phyloP scores from a whole-genome alignment of 805 yeast species.

The Lipomyces anomalus region DNA sequence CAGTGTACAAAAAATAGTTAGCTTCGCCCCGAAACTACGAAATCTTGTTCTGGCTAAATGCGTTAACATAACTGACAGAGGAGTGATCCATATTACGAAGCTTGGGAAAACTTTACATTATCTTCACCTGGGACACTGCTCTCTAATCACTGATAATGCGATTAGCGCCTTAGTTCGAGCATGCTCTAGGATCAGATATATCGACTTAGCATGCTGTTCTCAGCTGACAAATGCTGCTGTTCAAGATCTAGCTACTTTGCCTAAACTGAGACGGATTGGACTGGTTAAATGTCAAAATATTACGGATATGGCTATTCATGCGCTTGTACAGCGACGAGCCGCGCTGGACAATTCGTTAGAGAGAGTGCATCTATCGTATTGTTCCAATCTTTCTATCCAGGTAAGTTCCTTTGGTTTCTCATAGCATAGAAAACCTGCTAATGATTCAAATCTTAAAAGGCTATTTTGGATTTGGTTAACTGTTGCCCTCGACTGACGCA shows the following conservation, averaged over 20 bases:
- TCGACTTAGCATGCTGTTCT: conserved; percentile 90
- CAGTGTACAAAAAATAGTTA: conserved; percentile 64
- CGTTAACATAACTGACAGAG: conserved; percentile 73
- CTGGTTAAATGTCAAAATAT: conserved; percentile 85
- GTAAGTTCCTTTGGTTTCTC: conserved; percentile 1
- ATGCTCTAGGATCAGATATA: conserved; percentile 83
- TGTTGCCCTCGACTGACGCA: conserved; percentile 85
- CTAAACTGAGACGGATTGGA: conserved; percentile 83
- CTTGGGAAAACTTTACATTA: conserved; percentile 79
- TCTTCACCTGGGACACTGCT: conserved; percentile 91
- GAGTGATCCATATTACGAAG: conserved; percentile 62
- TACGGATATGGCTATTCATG: conserved; percentile 72
- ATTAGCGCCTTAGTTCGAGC: conserved; percentile 65
- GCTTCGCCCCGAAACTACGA: conserved; percentile 75
- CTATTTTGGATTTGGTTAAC: conserved; percentile 67
- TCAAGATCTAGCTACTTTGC: conserved; percentile 65
- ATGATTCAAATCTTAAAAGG: conserved; percentile 30
- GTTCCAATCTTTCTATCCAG: conserved; percentile 68
- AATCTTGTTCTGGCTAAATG: conserved; percentile 89
- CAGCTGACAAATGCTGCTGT: conserved; percentile 82
- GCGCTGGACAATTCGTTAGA: conserved; percentile 78
- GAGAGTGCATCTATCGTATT: conserved; percentile 88
- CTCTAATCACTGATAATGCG: conserved; percentile 82
- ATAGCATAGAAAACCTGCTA: too few species aligned
- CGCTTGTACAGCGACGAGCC: conserved; percentile 52